Evolutionary conservation across 805 yeast genomes (phyloP).

Genomic region (Monosporozyma servazzii): DNA sequence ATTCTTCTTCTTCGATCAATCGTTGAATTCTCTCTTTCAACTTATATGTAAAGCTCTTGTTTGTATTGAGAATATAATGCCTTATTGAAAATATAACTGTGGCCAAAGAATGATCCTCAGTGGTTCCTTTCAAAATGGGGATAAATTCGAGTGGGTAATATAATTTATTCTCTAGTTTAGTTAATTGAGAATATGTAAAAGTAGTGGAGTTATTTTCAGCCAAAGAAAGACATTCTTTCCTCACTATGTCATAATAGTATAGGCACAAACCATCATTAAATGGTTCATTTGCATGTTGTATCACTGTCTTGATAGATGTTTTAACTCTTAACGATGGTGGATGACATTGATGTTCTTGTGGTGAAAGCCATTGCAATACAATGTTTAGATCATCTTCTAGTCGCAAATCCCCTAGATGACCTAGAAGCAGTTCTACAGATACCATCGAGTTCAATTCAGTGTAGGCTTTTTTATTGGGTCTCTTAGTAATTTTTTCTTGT

Average conservation of each 20-base stretch:
- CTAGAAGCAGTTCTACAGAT: background rate
- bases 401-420: background rate
- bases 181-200: conserved; percentile 5
- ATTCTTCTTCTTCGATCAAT: conserved; percentile 21
- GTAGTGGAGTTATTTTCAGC: background rate
- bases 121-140: conserved; percentile 4
- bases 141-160: conserved; percentile 19
- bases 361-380: conserved; percentile 20
- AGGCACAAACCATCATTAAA: conserved; percentile 4
- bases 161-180: conserved; percentile 17
- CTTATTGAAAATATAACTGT: conserved; percentile 17
- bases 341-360: conserved; percentile 19
- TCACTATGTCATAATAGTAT: conserved; percentile 17
- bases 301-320: conserved; percentile 10
- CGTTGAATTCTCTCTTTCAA: conserved; percentile 9
- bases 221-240: conserved; percentile 16
- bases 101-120: conserved; percentile 10
- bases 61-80: conserved; percentile 19
- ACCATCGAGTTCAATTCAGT: background rate
- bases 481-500: background rate
- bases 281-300: background rate
- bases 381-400: conserved; percentile 18
- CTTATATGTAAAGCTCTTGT: conserved; percentile 8
- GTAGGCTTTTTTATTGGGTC: background rate
- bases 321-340: conserved; percentile 23